Evolutionary conservation across 2,329 filamentous ascomycete genomes (phyloP).

Genomic region (Penicillium olsonii): DNA sequence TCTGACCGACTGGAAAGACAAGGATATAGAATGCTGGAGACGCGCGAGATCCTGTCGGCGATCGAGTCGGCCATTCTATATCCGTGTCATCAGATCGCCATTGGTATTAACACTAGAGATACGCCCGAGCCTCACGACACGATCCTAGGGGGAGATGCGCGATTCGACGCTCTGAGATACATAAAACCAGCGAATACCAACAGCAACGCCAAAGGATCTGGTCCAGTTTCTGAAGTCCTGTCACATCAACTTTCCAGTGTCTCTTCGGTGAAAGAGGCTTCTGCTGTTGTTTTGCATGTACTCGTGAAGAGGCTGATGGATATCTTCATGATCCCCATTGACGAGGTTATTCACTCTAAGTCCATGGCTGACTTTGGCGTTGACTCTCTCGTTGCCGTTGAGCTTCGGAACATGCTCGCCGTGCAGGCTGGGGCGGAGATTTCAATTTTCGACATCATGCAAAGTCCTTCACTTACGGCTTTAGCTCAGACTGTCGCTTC

Average conservation of each 20-base stretch:
- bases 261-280: background rate
- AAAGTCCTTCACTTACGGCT: background rate
- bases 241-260: background rate
- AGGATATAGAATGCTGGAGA: background rate
- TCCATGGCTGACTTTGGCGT: constrained; percentile 1
- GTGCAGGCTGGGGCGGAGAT: background rate
- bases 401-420: constrained; percentile 3
- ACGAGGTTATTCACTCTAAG: constrained; percentile 1
- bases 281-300: background rate
- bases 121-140: background rate
- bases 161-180: background rate
- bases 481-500: background rate
- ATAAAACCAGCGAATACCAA: background rate
- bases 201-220: background rate
- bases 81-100: background rate
- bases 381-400: constrained; percentile 14
- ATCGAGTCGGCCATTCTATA: background rate
- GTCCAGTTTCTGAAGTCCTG: background rate
- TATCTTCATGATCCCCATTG: constrained; percentile 11
- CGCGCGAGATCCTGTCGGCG: background rate
- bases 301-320: constrained; percentile 4
- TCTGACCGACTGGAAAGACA: background rate
- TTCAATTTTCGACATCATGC: constrained; percentile 1
- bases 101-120: background rate
- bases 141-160: background rate